phyloP scores from a whole-genome alignment of 2,329 filamentous ascomycete species.

The Fusarium sp. region DNA sequence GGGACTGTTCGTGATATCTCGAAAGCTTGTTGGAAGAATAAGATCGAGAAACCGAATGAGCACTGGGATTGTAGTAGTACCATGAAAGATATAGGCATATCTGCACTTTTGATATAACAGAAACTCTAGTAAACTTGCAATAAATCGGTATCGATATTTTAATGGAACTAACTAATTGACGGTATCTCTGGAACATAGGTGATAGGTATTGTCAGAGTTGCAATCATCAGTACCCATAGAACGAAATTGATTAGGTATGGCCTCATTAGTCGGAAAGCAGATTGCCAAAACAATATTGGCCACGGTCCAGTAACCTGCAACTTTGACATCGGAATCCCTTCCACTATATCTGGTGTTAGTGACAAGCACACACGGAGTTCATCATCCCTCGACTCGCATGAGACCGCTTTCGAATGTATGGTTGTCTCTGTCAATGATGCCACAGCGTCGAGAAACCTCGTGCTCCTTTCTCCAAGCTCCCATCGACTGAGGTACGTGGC shows the following conservation, averaged over 20 bases:
- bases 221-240: not conserved
- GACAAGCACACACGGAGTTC: not conserved
- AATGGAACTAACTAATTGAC: not conserved
- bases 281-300: not conserved
- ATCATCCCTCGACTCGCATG: not conserved
- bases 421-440: not conserved
- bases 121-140: accelerated
- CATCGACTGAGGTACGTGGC: not conserved
- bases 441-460: not conserved
- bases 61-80: not conserved
- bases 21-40: not conserved
- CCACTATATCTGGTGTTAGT: not conserved
- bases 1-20: not conserved
- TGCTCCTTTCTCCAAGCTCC: not conserved
- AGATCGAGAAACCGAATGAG: accelerated
- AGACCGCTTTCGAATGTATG: not conserved
- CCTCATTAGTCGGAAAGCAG: accelerated
- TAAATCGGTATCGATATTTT: accelerated
- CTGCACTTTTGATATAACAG: not conserved
- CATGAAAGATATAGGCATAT: not conserved
- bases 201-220: not conserved
- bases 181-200: not conserved
- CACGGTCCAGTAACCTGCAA: not conserved
- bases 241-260: not conserved
- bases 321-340: not conserved